These are phyloP conservation scores for Fonsecaea pedrosoi DNA, from an alignment of 2,329 filamentous ascomycete species.

Conservation along the genomic window DNA sequence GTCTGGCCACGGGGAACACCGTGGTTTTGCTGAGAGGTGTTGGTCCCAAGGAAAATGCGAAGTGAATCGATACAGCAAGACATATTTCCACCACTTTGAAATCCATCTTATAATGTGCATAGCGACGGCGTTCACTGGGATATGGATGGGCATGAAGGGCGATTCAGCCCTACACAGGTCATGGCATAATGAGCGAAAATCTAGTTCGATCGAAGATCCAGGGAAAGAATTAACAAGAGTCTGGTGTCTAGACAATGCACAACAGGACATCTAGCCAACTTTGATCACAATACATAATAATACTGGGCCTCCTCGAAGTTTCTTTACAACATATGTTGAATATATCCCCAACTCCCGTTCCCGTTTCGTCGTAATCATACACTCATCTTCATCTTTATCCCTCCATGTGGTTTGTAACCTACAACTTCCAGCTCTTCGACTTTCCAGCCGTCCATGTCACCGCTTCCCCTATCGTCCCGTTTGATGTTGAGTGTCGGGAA, in stretches of 20 bases:
- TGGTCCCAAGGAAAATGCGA: constrained; percentile 63
- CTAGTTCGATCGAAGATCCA: background rate
- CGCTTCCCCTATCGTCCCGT: constrained; percentile 71
- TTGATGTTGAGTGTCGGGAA: constrained; percentile 82
- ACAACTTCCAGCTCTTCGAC: constrained; percentile 85
- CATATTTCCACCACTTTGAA: background rate
- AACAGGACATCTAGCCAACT: background rate
- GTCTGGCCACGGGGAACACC: constrained; percentile 81
- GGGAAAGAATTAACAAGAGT: background rate
- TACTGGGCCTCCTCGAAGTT: background rate
- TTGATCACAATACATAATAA: background rate
- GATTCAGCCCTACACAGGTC: background rate
- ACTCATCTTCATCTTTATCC: constrained; percentile 98
- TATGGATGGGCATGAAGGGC: background rate
- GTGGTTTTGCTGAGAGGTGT: constrained; percentile 87
- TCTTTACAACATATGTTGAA: background rate
- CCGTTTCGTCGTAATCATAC: constrained; percentile 59
- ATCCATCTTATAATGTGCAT: constrained; percentile 12
- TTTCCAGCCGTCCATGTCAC: constrained; percentile 93
- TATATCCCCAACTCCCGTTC: background rate
- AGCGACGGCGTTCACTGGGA: constrained; percentile 27
- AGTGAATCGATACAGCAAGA: background rate
- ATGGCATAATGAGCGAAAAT: background rate
- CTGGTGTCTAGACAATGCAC: background rate
- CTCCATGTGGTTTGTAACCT: constrained; percentile 89